phyloP scores from a whole-genome alignment of 345 rosid species.

The Pugionium cornutum region DNA sequence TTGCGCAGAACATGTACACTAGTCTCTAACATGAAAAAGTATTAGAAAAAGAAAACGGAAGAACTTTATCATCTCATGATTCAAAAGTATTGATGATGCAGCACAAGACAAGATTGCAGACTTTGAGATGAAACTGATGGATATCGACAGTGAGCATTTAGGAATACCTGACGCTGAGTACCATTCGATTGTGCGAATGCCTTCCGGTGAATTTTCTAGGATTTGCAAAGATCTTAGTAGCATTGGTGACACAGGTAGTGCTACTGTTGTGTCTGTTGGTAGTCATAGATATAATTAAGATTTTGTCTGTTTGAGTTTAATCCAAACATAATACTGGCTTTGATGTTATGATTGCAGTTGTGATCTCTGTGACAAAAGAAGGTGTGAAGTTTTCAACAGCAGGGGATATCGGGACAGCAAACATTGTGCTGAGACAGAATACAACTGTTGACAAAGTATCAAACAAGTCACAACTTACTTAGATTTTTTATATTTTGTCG shows the following conservation, averaged over 20 bases:
- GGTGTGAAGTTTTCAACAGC: slow-evolving; percentile 95
- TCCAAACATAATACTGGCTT: not conserved
- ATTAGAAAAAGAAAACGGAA: too few species aligned
- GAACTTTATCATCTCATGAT: not conserved
- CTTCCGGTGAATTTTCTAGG: slow-evolving; percentile 79
- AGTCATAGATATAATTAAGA: not conserved
- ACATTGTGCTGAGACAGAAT: slow-evolving; percentile 91
- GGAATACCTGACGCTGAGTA: slow-evolving; percentile 98
- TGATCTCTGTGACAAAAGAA: slow-evolving; percentile 93
- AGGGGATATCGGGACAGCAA: slow-evolving; percentile 95
- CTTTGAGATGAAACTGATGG: slow-evolving; percentile 98
- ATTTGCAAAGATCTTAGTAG: slow-evolving; percentile 86
- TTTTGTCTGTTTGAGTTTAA: not conserved
- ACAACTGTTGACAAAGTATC: slow-evolving; percentile 86
- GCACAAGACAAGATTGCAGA: slow-evolving; percentile 95
- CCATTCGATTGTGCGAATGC: slow-evolving; percentile 92
- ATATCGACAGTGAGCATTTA: slow-evolving; percentile 93
- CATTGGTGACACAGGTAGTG: slow-evolving; percentile 85
- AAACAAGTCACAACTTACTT: not conserved
- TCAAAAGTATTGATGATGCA: slow-evolving; percentile 27
- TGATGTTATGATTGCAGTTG: slow-evolving; percentile 50
- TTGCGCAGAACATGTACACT: too few species aligned
- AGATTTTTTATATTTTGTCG: not conserved
- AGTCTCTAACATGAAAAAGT: too few species aligned
- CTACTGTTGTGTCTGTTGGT: not conserved